Conservation (phyloP, 768 basidiomycete species). For the Rhodotorula diobovata region DNA sequence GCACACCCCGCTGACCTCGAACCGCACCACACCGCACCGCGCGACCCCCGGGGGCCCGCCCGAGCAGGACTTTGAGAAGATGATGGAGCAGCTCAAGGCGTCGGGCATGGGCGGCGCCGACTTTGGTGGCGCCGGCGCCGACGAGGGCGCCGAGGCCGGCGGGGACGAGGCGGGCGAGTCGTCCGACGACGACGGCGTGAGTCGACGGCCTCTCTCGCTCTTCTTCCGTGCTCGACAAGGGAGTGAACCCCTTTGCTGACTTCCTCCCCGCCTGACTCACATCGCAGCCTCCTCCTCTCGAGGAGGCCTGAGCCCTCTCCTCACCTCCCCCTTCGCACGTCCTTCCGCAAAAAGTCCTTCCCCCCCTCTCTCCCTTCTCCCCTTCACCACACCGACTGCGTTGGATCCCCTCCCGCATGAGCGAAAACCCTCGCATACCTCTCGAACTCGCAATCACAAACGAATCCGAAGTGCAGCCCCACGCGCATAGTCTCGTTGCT, state of each 20-base stretch:
- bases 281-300: slow-evolving; percentile 35
- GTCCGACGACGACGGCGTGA: slow-evolving; percentile 35
- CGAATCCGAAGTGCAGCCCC: not conserved
- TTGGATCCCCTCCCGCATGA: too few species aligned
- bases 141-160: slow-evolving; percentile 18
- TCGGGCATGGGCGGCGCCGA: slow-evolving; percentile 26
- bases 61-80: too few species aligned
- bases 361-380: not conserved
- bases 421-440: not conserved
- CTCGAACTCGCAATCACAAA: not conserved
- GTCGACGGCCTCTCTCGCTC: not conserved
- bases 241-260: too few species aligned
- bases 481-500: too few species aligned
- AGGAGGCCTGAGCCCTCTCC: slow-evolving; percentile 22
- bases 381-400: too few species aligned
- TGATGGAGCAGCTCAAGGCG: slow-evolving; percentile 31
- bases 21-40: too few species aligned
- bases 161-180: slow-evolving; percentile 16
- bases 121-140: slow-evolving; percentile 13
- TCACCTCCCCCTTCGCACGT: too few species aligned
- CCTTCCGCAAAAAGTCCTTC: too few species aligned
- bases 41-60: too few species aligned
- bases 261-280: not conserved
- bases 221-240: not conserved
- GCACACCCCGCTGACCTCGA: too few species aligned